These are phyloP conservation scores for Wickerhamiella parazyma DNA, from an alignment of 805 yeast species.

Conservation along the genomic window DNA sequence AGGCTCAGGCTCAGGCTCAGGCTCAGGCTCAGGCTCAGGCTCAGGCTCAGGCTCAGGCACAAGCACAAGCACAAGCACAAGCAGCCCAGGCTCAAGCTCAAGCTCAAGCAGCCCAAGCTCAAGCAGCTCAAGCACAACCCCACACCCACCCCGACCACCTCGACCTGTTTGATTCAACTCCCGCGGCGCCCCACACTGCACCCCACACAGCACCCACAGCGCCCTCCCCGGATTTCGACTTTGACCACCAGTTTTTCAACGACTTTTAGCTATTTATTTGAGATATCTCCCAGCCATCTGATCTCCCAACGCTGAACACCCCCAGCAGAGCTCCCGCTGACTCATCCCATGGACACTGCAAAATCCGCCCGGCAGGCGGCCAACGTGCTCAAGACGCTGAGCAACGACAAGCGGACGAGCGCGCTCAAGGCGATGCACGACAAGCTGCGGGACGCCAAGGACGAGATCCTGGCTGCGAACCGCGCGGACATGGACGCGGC, in stretches of 20 bases:
- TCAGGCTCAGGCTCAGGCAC: constrained; percentile 5
- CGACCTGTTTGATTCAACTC: not conserved
- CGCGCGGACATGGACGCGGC: constrained; percentile 63
- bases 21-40: constrained; percentile 13
- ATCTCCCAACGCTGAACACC: not conserved
- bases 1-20: constrained; percentile 11
- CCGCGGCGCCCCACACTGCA: not conserved
- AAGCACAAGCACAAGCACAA: constrained; percentile 5
- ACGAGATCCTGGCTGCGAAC: constrained; percentile 58
- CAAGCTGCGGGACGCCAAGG: constrained; percentile 46
- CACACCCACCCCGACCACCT: not conserved
- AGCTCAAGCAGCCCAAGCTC: constrained; percentile 11
- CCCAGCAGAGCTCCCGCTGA: not conserved
- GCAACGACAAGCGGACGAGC: constrained; percentile 55
- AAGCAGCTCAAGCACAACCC: not conserved
- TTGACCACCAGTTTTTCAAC: not conserved
- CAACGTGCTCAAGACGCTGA: constrained; percentile 61
- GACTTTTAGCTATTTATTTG: not conserved
- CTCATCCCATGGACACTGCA: constrained; percentile 40
- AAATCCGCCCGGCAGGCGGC: constrained; percentile 72
- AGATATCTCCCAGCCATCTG: not conserved
- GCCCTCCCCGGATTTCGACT: not conserved
- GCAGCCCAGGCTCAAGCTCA: constrained; percentile 11
- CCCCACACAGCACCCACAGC: not conserved
- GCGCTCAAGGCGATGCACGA: constrained; percentile 66